Evolutionary conservation across 371 early-diverging fungal genomes (phyloP).

Genomic region (Mucor mucedo): DNA sequence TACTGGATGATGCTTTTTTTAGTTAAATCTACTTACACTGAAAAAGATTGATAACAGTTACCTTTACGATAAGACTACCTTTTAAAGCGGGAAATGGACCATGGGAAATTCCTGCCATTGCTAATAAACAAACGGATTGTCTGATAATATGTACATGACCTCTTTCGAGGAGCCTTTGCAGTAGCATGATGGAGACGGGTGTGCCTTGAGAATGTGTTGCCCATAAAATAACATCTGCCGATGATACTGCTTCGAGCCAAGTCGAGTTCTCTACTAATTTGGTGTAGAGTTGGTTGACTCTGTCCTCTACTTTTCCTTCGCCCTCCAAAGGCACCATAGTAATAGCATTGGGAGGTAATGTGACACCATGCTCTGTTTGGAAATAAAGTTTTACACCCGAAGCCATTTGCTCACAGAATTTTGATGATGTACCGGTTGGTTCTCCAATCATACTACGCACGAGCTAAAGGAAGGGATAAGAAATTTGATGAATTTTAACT

Average conservation of each 20-base stretch:
- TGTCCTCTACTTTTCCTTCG: slow-evolving; percentile 87
- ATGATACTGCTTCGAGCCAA: slow-evolving; percentile 60
- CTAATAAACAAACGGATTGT: slow-evolving; percentile 79
- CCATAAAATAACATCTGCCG: slow-evolving; percentile 86
- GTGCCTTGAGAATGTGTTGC: slow-evolving; percentile 95
- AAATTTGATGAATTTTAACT: background rate
- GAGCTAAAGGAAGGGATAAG: slow-evolving; percentile 36
- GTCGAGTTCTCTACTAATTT: slow-evolving; percentile 61
- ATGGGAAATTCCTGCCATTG: slow-evolving; percentile 94
- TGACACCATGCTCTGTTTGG: slow-evolving; percentile 60
- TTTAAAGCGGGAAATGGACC: slow-evolving; percentile 90
- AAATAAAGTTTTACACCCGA: slow-evolving; percentile 67
- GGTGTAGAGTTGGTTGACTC: slow-evolving; percentile 78
- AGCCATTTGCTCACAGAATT: slow-evolving; percentile 89
- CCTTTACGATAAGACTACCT: slow-evolving; percentile 80
- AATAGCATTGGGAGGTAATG: slow-evolving; percentile 62
- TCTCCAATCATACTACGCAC: slow-evolving; percentile 86
- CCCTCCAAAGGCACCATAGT: slow-evolving; percentile 87
- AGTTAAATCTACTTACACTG: too few relatives aligned
- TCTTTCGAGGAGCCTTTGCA: slow-evolving; percentile 74
- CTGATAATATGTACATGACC: slow-evolving; percentile 69
- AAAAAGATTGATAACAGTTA: slow-evolving; percentile 16
- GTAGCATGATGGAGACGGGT: slow-evolving; percentile 84
- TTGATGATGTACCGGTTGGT: slow-evolving; percentile 89
- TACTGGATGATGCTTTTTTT: slow-evolving; percentile 49